Base-by-base conservation (phyloP, 2,329 filamentous ascomycete genomes). In the Epichloe scottii region DNA sequence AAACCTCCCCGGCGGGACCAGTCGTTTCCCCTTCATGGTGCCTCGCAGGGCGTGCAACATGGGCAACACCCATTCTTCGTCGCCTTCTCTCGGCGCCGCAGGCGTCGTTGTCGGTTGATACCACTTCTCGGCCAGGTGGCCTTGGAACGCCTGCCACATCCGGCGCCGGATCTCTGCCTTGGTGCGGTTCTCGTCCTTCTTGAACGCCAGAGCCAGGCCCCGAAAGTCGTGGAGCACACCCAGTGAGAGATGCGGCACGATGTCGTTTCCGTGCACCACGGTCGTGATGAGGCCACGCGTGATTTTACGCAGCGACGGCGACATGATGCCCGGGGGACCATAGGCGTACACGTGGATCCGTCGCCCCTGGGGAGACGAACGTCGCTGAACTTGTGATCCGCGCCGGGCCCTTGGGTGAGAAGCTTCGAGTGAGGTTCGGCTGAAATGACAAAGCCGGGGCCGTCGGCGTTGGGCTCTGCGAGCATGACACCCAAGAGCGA, bases 331-430 rank as follows among this genome's bases (percentile, higher is more conserved):
- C 0, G 85, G 85, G 2, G 85, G 82, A 0, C 86, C 86, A 62
- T 89, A 90, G 6, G 86, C 83, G 62, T 87, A 90, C 12, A 89
- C 86, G 58, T 90, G 86, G 19, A 89, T 84, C 3, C 84, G 82
- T 0, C 86, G 77, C 15, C 82, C 80, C 0, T 82, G 59, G 0
- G 86, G 86, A 89, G 72, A 17, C 71, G 74, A 34, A 80, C 65
- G 17, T 69, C 66, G 14, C 61, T 56, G 33, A 59, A 53, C 2
- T 54, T 57, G n/a, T 55, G 48, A 30, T 56, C 58, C 1, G 60
- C 57, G 3, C 64, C 53, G 5, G 65, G 59, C 3, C 61, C 57
- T 23, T 67, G 58, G 2, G 66, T 60, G 8, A 74, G 57, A 14
- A 71, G 66, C 6, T 68, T 68, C 3, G 64, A 67, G 34, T 74